These are phyloP conservation scores for Cairneyella variabilis DNA, from an alignment of 495 filamentous ascomycete species.

Conservation along the genomic window DNA sequence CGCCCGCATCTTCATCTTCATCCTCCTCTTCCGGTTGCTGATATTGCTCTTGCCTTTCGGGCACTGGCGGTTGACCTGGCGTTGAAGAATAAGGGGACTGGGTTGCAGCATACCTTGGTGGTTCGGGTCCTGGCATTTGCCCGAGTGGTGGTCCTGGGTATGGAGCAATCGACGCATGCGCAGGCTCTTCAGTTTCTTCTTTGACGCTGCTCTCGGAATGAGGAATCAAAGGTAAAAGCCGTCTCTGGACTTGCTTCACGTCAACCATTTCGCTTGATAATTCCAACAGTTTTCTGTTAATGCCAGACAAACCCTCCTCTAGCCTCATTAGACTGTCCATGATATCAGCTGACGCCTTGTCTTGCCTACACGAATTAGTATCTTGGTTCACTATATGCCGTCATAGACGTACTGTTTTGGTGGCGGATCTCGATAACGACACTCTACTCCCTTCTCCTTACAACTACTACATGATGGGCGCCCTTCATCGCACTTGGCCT, in stretches of 20 bases:
- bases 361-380: constrained; percentile 36
- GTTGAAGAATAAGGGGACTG: constrained; percentile 11
- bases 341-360: constrained; percentile 49
- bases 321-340: constrained; percentile 31
- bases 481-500: constrained; percentile 68
- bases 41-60: neutral
- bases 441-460: constrained; percentile 53
- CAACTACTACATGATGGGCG: constrained; percentile 53
- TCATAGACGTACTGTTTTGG: constrained; percentile 59
- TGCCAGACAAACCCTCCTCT: neutral
- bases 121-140: too few relatives aligned
- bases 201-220: constrained; percentile 3
- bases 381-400: neutral
- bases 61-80: neutral
- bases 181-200: neutral
- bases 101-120: neutral
- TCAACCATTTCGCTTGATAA: neutral
- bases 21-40: constrained; percentile 16
- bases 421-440: constrained; percentile 62
- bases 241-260: neutral
- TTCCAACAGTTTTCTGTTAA: neutral
- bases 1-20: constrained; percentile 36
- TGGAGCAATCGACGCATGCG: neutral
- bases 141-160: neutral
- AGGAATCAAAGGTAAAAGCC: neutral